Evolutionary conservation across 2,329 filamentous ascomycete species (phyloP).

Genomic region (Epicoccum sorghinum): DNA sequence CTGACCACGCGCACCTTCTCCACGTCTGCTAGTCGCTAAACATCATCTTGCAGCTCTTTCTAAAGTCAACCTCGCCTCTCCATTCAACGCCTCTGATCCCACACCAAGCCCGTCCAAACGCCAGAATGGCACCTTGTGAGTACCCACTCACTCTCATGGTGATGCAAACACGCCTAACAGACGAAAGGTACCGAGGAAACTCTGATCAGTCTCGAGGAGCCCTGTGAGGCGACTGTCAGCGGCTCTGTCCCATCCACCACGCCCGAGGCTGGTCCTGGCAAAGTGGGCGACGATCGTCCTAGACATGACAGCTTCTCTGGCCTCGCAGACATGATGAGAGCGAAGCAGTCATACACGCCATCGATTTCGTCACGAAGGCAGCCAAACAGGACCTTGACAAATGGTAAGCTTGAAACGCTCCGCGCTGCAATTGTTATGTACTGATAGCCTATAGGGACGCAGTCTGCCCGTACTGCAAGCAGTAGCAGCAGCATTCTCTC

Average conservation of each 20-base stretch:
- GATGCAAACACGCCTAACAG: background rate
- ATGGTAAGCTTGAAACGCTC: conserved; percentile 4
- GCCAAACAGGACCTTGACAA: background rate
- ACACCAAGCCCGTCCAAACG: background rate
- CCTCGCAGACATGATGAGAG: conserved; percentile 25
- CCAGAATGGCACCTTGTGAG: conserved; percentile 9
- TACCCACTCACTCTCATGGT: background rate
- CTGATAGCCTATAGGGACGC: conserved; percentile 13
- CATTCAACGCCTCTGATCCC: too few species aligned
- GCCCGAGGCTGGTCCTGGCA: background rate
- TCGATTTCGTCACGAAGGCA: background rate
- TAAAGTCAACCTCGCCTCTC: too few species aligned
- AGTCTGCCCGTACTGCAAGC: background rate
- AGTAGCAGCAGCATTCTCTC: conserved; percentile 10
- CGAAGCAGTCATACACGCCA: conserved; percentile 22
- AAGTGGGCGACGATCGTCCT: background rate
- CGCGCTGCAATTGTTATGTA: background rate
- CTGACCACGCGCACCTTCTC: background rate
- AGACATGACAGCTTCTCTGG: conserved; percentile 26
- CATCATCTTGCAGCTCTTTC: background rate
- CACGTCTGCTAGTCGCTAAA: background rate
- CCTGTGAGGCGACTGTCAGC: background rate
- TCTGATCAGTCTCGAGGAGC: conserved; percentile 20
- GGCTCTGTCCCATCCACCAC: background rate
- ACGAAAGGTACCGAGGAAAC: conserved; percentile 13